Evolutionary conservation across 139 green algal genomes (phyloP).

Genomic region (Chlamydomonas schloesseri): DNA sequence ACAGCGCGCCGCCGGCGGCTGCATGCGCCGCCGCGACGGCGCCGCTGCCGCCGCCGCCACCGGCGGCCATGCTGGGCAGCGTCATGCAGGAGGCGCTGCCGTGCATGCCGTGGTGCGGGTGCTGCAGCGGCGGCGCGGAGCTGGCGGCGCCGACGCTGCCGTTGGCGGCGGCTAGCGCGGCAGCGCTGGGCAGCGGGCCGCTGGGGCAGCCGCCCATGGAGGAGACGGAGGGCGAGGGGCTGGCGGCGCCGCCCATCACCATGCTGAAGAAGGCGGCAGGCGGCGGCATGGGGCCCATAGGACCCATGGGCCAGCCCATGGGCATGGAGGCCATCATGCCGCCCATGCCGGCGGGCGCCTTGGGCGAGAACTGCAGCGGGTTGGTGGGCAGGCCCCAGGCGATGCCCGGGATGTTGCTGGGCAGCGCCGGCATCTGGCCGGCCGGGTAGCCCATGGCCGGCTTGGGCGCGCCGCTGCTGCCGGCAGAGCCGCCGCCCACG

Average conservation of each 20-base stretch:
- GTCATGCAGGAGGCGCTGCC: conserved; percentile 31
- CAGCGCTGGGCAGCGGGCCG: no score
- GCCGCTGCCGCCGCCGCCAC: background rate
- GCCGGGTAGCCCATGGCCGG: conserved; percentile 36
- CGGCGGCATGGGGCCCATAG: conserved; percentile 3
- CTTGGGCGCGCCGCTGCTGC: conserved; percentile 4
- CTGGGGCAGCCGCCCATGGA: background rate
- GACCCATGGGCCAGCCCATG: conserved; percentile 19
- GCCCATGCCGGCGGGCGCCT: background rate
- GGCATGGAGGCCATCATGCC: conserved; percentile 20
- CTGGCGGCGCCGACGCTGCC: no score
- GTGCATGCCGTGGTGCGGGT: background rate
- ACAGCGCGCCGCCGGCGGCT: background rate
- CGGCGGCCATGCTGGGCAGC: background rate
- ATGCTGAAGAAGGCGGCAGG: background rate
- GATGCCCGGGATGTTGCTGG: conserved; percentile 11
- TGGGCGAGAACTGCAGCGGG: conserved; percentile 46
- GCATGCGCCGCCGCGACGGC: background rate
- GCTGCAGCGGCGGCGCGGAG: background rate
- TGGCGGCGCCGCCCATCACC: background rate
- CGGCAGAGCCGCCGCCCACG: background rate
- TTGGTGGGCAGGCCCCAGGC: conserved; percentile 55
- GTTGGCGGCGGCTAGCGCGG: no score
- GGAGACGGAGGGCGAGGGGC: background rate
- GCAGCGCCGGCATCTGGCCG: conserved; percentile 43